Percentiles rank a stretch among this genome's conserved stretches.
Evolutionary conservation across 192 early-diverging fungal genomes (phyloP).

Genomic region (Coemansia asiatica): DNA sequence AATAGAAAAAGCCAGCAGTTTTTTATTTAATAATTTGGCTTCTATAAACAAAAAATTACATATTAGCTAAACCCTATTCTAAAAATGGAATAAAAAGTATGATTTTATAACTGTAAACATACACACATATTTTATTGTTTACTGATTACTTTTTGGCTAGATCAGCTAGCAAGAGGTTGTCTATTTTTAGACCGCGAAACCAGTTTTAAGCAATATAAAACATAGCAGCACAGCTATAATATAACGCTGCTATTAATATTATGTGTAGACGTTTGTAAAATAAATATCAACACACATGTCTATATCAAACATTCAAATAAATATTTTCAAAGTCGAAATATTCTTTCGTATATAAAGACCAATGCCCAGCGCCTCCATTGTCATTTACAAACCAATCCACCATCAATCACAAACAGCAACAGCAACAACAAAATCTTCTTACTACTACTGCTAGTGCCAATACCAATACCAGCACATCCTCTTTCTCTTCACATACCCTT

Average conservation of each 20-base stretch:
- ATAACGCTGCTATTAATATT: background rate
- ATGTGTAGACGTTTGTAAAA: background rate
- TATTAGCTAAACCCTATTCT: background rate
- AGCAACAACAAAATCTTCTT: background rate
- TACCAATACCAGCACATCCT: too few species aligned
- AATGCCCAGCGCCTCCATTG: background rate
- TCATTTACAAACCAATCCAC: background rate
- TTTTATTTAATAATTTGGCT: background rate
- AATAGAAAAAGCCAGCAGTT: background rate
- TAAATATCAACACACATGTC: too few species aligned
- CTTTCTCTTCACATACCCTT: too few species aligned
- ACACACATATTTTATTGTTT: too few species aligned
- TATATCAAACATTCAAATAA: background rate
- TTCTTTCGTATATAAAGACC: constrained; percentile 1
- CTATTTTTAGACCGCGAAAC: background rate
- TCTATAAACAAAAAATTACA: background rate
- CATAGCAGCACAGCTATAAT: too few species aligned
- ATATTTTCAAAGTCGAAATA: too few species aligned
- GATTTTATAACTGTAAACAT: too few species aligned
- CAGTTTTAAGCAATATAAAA: background rate
- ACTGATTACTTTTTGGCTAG: too few species aligned
- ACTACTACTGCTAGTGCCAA: too few species aligned
- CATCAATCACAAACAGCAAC: background rate
- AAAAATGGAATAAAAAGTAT: background rate
- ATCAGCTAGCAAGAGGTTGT: background rate